Base-by-base conservation (phyloP, 257 asterid genomes). In the Solanum virginianum region DNA sequence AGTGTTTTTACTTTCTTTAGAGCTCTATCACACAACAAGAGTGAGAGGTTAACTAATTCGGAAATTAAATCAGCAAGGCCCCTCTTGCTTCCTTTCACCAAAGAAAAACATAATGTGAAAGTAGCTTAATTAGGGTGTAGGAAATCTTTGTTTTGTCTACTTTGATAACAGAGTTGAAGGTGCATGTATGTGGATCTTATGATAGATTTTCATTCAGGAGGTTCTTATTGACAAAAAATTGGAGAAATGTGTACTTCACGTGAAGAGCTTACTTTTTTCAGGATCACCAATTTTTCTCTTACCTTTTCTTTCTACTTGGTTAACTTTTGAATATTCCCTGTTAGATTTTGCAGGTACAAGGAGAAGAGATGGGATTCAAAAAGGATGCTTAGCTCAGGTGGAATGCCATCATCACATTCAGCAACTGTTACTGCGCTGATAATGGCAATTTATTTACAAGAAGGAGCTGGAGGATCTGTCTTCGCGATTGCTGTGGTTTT, bases 401-500 rank as follows among this genome's bases (percentile, higher is more conserved):
- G 99, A 88, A 95, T 96, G 99, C 99, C 99, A 22, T 96, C 99
- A 51, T 96, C 98, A 65, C 99, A 95, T 93, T 95, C 98, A 80
- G 97, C 99, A 62, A 91, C 96, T 32, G 98, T 96, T 47, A 92
- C 92, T 11, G 96, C 99, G 63, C 98, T 96, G 77, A 95, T 97
- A 85, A 86, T 91, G 65, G 94, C 97, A 87, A 91, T 96, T 86
- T 97, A 95, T 20, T 72, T 96, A 89, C 92, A 90, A 84, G 99
- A 95, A 62, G 99, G 99, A 80, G 84, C 89, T 7, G 96, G 95
- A 26, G 94, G 91, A 85, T 86, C 98, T 66, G 88, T 97, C 80
- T 96, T 95, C 82, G 97, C 98, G 29, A 93, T 96, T 84, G 97
- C 99, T 1, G 92, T 94, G 84, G 91, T 95, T 93, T 90, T 96